phyloP scores from a whole-genome alignment of 306 rosid genomes.

The peach (Prunus persica) region Prunus_persica_NCBIv2 NC_034011.1:24856501-24857000 shows the following conservation, averaged over 20 bases:
- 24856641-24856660: conserved; percentile 42
- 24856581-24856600: conserved; percentile 64
- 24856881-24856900: conserved; percentile 50
- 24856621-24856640: conserved; percentile 72
- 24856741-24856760: conserved; percentile 52
- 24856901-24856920: conserved; percentile 54
- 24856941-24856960: conserved; percentile 47
- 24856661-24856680: conserved; percentile 28
- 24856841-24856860: conserved; percentile 42
- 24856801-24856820: conserved; percentile 53
- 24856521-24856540: neutral
- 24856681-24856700: conserved; percentile 16
- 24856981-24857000: conserved; percentile 70
- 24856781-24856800: conserved; percentile 32
- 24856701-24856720: conserved; percentile 41
- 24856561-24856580: conserved; percentile 48
- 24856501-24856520: neutral
- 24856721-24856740: conserved; percentile 42
- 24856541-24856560: neutral
- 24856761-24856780: conserved; percentile 61
- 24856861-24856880: conserved; percentile 42
- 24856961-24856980: conserved; percentile 44
- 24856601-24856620: conserved; percentile 87
- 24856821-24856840: conserved; percentile 39
- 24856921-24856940: conserved; percentile 75